Conservation (phyloP, 257 asterid species). For the Penstemon barbatus region DNA sequence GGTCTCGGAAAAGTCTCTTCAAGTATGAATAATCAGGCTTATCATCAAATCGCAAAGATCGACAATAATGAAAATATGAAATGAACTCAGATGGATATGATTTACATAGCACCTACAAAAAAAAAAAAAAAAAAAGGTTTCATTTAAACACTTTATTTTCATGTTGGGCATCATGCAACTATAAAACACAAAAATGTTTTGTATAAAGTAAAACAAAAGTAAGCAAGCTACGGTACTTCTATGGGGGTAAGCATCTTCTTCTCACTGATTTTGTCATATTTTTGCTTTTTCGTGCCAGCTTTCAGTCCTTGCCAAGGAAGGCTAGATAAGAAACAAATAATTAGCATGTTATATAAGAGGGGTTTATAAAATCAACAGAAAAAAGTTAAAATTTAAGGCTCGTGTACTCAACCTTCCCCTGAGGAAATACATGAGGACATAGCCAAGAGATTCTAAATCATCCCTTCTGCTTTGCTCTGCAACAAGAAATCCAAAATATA, state of each 20-base stretch:
- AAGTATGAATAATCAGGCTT: conserved; percentile 96
- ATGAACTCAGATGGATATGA: conserved; percentile 83
- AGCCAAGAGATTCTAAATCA: conserved; percentile 93
- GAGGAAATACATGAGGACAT: conserved; percentile 92
- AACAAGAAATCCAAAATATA: conserved; percentile 22
- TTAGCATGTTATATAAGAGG: not conserved
- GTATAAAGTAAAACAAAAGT: conserved; percentile 4
- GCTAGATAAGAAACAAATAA: conserved; percentile 37
- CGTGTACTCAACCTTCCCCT: conserved; percentile 72
- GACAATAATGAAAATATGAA: conserved; percentile 90
- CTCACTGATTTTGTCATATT: conserved; percentile 94
- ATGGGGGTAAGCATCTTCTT: conserved; percentile 95
- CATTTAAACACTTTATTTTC: conserved; percentile 13
- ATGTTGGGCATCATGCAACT: conserved; percentile 19
- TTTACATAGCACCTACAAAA: conserved; percentile 81
- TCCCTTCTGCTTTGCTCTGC: conserved; percentile 99
- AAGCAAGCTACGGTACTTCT: conserved; percentile 53
- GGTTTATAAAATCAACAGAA: not conserved
- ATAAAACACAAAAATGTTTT: conserved; percentile 7
- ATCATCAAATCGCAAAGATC: conserved; percentile 86
- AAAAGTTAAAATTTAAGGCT: not conserved
- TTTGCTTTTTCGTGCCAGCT: conserved; percentile 98
- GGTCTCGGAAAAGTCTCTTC: conserved; percentile 92
- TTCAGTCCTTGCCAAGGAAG: conserved; percentile 98
- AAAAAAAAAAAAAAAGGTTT: conserved; percentile 1